Conservation (phyloP, 2,329 filamentous ascomycete genomes). For the Aplosporella prunicola region DNA sequence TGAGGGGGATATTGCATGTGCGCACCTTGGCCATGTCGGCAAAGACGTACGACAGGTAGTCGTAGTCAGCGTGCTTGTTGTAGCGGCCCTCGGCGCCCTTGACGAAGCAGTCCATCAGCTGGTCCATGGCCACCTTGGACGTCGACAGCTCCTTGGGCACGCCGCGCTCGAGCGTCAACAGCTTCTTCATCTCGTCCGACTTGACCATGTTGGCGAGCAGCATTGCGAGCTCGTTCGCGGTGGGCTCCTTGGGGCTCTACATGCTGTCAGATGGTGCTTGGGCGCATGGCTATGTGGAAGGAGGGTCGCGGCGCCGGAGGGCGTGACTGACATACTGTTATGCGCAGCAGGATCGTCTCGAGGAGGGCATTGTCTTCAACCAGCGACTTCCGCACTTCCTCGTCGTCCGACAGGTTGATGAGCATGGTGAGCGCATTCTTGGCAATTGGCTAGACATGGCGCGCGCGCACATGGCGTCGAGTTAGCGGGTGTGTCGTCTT, state of each 20-base stretch:
- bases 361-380: conserved; percentile 74
- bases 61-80: conserved; percentile 77
- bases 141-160: conserved; percentile 61
- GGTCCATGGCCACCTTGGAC: conserved; percentile 69
- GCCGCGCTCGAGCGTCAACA: conserved; percentile 59
- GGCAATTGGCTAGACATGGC: conserved; percentile 60
- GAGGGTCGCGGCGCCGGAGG: no score
- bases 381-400: conserved; percentile 62
- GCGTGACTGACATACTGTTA: conserved; percentile 62
- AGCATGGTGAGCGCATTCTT: conserved; percentile 87
- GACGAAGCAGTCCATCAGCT: conserved; percentile 92
- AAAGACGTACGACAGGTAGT: conserved; percentile 91
- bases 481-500: not conserved
- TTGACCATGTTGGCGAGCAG: conserved; percentile 87
- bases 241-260: conserved; percentile 63
- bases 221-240: conserved; percentile 81
- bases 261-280: not conserved
- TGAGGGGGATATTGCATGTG: conserved; percentile 2
- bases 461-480: not conserved
- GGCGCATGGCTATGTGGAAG: not conserved
- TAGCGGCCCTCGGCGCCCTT: conserved; percentile 75
- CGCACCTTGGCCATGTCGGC: conserved; percentile 76
- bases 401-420: conserved; percentile 72
- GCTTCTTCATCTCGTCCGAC: conserved; percentile 58
- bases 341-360: conserved; percentile 58